Conservation (phyloP, 768 basidiomycete species). For the Terana coerulea region DNA sequence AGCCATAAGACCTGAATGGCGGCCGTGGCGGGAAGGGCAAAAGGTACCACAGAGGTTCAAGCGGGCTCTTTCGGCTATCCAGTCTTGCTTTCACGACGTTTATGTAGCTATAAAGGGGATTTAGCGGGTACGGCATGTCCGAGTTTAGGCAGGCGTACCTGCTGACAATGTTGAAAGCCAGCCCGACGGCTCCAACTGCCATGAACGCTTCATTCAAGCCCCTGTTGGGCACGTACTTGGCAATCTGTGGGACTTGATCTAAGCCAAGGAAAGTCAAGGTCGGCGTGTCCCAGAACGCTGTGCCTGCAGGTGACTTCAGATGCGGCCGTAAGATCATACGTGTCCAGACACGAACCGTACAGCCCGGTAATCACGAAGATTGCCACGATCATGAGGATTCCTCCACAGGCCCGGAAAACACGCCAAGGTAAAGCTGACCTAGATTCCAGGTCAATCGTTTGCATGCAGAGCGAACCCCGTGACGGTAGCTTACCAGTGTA, state of each 20-base stretch:
- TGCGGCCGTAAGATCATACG: no score
- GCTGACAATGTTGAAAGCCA: slow-evolving; percentile 76
- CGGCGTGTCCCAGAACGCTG: slow-evolving; percentile 76
- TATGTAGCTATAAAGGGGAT: slow-evolving; percentile 46
- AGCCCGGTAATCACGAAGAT: slow-evolving; percentile 80
- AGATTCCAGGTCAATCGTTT: neutral
- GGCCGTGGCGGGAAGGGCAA: slow-evolving; percentile 73
- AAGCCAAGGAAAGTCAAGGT: slow-evolving; percentile 57
- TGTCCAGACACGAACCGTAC: slow-evolving; percentile 44
- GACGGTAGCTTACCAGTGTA: slow-evolving; percentile 60
- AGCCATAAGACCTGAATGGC: slow-evolving; percentile 82
- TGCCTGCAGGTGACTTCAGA: slow-evolving; percentile 50
- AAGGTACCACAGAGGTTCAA: slow-evolving; percentile 68
- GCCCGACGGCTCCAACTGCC: slow-evolving; percentile 65
- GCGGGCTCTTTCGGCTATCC: slow-evolving; percentile 35
- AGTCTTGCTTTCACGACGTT: slow-evolving; percentile 72
- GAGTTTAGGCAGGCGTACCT: slow-evolving; percentile 40
- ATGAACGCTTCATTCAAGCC: slow-evolving; percentile 87
- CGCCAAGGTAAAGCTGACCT: slow-evolving; percentile 88
- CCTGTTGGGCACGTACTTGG: slow-evolving; percentile 54
- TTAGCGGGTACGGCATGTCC: neutral
- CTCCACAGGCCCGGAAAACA: slow-evolving; percentile 94
- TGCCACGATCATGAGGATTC: slow-evolving; percentile 78
- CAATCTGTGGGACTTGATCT: slow-evolving; percentile 45
- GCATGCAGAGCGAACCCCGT: neutral